Evolutionary conservation across 495 filamentous ascomycete species (phyloP).

Genomic region (Aspergillus heteromorphus): DNA sequence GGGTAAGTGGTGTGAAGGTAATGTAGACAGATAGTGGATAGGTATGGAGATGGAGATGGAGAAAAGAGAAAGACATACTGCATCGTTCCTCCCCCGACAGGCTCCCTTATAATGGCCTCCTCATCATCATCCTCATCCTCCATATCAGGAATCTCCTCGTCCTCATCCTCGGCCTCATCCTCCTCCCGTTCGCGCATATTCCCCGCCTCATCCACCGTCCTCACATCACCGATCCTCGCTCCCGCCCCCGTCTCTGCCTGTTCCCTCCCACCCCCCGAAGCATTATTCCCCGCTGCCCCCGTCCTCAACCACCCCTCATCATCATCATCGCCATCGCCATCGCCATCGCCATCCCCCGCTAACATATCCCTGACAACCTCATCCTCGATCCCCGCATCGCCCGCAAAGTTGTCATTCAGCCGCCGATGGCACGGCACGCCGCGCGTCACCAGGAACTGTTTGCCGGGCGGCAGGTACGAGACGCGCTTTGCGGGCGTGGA

Average conservation of each 20-base stretch:
- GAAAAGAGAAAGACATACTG: constrained; percentile 52
- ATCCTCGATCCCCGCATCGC: constrained; percentile 78
- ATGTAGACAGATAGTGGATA: too few relatives aligned
- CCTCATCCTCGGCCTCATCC: constrained; percentile 74
- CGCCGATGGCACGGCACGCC: constrained; percentile 89
- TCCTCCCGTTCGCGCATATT: constrained; percentile 63
- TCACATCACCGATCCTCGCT: constrained; percentile 69
- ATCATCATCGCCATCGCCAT: constrained; percentile 65
- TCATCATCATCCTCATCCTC: constrained; percentile 96
- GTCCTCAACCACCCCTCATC: constrained; percentile 92
- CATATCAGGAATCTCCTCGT: constrained; percentile 94
- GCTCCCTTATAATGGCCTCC: constrained; percentile 90
- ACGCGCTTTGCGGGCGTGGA: constrained; percentile 71
- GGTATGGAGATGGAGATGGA: not conserved
- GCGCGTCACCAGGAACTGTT: constrained; percentile 93
- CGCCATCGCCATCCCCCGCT: constrained; percentile 55
- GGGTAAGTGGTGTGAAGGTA: too few relatives aligned
- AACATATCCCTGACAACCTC: constrained; percentile 75
- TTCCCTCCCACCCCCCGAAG: constrained; percentile 6
- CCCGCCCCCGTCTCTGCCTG: constrained; percentile 46
- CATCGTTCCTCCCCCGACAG: constrained; percentile 50
- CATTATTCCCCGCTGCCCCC: constrained; percentile 56
- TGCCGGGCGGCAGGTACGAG: constrained; percentile 75
- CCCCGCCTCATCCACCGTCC: constrained; percentile 80
- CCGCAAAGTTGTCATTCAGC: constrained; percentile 88